Evolutionary conservation across 2,329 filamentous ascomycete species (phyloP).

Genomic region (Epichloe brachyelytri): DNA sequence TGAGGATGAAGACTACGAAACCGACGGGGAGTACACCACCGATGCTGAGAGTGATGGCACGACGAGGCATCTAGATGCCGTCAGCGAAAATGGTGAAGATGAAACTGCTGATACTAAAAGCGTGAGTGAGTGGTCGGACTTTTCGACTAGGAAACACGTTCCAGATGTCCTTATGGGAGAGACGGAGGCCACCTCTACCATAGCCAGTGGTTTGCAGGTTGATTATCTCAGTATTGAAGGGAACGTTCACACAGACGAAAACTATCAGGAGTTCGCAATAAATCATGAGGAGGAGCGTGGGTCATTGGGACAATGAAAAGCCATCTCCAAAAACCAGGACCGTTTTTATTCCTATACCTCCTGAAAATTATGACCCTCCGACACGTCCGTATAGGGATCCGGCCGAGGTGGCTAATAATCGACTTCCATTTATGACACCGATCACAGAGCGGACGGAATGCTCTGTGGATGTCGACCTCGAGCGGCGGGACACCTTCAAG

Average conservation of each 20-base stretch:
- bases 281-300: slow-evolving; percentile 17
- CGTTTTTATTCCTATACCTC: slow-evolving; percentile 66
- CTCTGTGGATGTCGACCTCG: slow-evolving; percentile 57
- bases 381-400: slow-evolving; percentile 72
- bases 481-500: slow-evolving; percentile 52
- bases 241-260: not conserved
- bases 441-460: slow-evolving; percentile 93
- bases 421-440: slow-evolving; percentile 95
- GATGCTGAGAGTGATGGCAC: slow-evolving; percentile 75
- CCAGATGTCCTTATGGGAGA: slow-evolving; percentile 30
- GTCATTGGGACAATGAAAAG: slow-evolving; percentile 27
- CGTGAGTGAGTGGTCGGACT: slow-evolving; percentile 80
- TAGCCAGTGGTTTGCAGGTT: slow-evolving; percentile 12
- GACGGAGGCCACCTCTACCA: slow-evolving; percentile 17
- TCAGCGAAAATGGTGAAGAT: slow-evolving; percentile 27
- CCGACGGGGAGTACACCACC: slow-evolving; percentile 67
- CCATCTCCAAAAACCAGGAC: slow-evolving; percentile 44
- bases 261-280: slow-evolving; percentile 21
- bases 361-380: slow-evolving; percentile 75
- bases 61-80: slow-evolving; percentile 47
- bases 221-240: not conserved
- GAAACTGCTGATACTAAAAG: slow-evolving; percentile 48
- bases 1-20: slow-evolving; percentile 58
- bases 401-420: slow-evolving; percentile 69
- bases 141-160: slow-evolving; percentile 60